Evolutionary conservation across 805 yeast genomes (phyloP).

Genomic region (Tetrapisispora phaffii): DNA sequence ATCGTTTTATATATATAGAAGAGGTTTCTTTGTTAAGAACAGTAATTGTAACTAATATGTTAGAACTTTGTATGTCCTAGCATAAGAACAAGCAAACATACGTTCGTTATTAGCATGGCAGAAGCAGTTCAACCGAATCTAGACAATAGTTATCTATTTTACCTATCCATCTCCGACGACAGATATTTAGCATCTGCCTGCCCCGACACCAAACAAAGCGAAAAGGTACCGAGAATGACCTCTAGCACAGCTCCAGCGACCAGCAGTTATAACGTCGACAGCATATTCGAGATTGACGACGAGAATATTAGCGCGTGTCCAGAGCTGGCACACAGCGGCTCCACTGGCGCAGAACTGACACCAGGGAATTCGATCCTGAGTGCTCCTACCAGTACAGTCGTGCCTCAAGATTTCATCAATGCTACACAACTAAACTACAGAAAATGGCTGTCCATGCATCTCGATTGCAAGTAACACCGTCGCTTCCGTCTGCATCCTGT

Average conservation of each 20-base stretch:
- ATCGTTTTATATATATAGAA: too few species aligned
- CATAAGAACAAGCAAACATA: neutral
- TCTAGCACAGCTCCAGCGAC: neutral
- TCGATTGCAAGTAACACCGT: neutral
- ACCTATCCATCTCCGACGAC: neutral
- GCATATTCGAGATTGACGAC: neutral
- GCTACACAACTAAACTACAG: constrained; percentile 1
- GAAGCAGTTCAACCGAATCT: neutral
- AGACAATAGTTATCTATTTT: neutral
- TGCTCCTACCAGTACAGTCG: neutral
- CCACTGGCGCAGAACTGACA: neutral
- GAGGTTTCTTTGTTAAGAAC: too few species aligned
- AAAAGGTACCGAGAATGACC: neutral
- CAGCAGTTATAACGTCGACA: neutral
- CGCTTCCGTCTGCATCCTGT: neutral
- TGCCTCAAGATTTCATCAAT: neutral
- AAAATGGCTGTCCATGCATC: neutral
- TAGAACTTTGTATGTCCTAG: too few species aligned
- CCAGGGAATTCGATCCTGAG: neutral
- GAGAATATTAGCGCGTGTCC: neutral
- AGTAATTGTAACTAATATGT: too few species aligned
- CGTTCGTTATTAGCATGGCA: neutral
- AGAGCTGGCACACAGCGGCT: neutral
- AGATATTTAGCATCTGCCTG: neutral
- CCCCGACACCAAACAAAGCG: neutral